A percentile compares a stretch with the other conserved stretches of the same genome.
Evolutionary conservation across 2,329 filamentous ascomycete species (phyloP).

Genomic region (Ascochyta rabiei): DNA sequence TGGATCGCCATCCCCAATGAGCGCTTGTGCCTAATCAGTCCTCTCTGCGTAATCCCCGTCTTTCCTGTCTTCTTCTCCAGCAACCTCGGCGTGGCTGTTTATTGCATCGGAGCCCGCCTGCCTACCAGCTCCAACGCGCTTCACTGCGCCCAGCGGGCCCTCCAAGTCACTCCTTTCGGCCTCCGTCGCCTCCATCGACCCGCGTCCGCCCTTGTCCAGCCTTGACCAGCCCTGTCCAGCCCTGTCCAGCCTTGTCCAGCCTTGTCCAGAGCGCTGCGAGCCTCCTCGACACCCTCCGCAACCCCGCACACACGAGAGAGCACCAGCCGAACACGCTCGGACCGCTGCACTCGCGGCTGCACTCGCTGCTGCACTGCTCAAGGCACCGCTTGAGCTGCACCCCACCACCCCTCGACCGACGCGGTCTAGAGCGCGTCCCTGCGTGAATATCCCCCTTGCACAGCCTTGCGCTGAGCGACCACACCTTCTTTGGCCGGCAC

Average conservation of each 20-base stretch:
- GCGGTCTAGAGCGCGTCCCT: slow-evolving; percentile 11
- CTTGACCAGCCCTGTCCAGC: too few relatives aligned
- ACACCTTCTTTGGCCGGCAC: slow-evolving; percentile 50
- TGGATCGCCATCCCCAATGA: slow-evolving; percentile 30
- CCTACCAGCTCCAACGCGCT: slow-evolving; percentile 15
- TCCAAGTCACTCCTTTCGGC: slow-evolving; percentile 39
- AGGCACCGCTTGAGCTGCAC: slow-evolving; percentile 1
- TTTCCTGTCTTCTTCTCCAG: slow-evolving; percentile 50
- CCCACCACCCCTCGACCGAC: slow-evolving; percentile 6
- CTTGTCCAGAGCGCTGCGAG: slow-evolving; percentile 18
- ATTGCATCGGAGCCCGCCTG: slow-evolving; percentile 36
- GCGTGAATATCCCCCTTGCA: slow-evolving; percentile 17
- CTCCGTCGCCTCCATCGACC: slow-evolving; percentile 2
- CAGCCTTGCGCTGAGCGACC: slow-evolving; percentile 32
- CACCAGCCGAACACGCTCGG: too few relatives aligned
- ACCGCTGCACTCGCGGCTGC: too few relatives aligned
- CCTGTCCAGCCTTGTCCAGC: too few relatives aligned
- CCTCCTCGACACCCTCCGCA: slow-evolving; percentile 4
- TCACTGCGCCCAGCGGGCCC: slow-evolving; percentile 21
- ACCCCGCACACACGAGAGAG: slow-evolving; percentile 12
- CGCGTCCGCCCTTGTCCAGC: background rate
- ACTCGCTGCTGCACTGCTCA: too few relatives aligned
- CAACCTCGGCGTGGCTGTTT: slow-evolving; percentile 42
- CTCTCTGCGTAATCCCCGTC: slow-evolving; percentile 40
- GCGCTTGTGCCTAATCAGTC: slow-evolving; percentile 37